A percentile compares a stretch with the other conserved stretches of the same genome.
phyloP scores from a whole-genome alignment of 2,329 filamentous ascomycete genomes.

The Aaosphaeria arxii region DNA sequence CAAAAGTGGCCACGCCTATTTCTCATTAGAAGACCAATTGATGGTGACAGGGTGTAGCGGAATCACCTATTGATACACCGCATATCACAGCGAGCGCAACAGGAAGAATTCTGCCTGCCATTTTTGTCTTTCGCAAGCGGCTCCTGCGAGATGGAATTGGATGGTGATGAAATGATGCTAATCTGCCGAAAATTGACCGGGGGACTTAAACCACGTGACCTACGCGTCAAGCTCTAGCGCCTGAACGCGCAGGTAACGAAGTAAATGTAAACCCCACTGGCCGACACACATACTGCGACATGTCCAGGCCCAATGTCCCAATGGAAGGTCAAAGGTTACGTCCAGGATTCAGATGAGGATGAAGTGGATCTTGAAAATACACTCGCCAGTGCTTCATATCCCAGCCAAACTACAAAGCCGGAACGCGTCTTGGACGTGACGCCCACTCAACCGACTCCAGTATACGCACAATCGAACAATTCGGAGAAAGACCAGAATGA shows the following conservation, averaged over 20 bases:
- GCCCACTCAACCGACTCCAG: neutral
- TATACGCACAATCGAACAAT: neutral
- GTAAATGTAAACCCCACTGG: conserved; percentile 3
- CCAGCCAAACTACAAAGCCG: neutral
- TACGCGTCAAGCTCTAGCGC: too few species aligned
- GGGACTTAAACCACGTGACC: too few species aligned
- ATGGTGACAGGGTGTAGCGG: neutral
- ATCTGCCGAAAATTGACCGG: too few species aligned
- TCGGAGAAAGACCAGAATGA: neutral
- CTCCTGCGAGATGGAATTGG: neutral
- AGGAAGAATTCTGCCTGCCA: conserved; percentile 34
- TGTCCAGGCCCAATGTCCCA: conserved; percentile 45
- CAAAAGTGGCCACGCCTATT: conserved; percentile 27
- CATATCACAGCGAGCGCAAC: conserved; percentile 26
- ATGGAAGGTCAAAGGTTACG: conserved; percentile 50
- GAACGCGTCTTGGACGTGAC: conserved; percentile 13
- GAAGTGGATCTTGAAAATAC: conserved; percentile 34
- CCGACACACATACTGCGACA: conserved; percentile 20
- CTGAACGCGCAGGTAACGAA: too few species aligned
- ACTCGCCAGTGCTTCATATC: conserved; percentile 6
- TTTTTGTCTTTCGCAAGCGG: conserved; percentile 4
- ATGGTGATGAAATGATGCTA: too few species aligned
- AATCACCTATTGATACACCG: conserved; percentile 27
- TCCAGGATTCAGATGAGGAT: conserved; percentile 52
- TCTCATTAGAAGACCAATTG: neutral